Evolutionary conservation across 2,329 filamentous ascomycete genomes (phyloP).

Genomic region (Albophoma yamanashiensis): DNA sequence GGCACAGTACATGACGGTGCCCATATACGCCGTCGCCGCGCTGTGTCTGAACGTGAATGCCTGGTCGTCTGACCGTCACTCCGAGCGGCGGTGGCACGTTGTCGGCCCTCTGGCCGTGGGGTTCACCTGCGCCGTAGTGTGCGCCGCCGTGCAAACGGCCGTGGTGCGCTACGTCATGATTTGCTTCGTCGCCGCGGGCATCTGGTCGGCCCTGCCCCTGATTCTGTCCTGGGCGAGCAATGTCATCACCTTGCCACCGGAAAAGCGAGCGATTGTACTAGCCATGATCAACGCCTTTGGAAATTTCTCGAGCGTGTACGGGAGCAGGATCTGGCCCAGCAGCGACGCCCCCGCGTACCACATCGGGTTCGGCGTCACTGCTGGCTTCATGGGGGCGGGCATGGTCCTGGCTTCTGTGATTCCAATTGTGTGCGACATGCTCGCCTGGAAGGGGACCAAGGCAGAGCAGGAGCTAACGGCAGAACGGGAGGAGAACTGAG

Average conservation of each 20-base stretch:
- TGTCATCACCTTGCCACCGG: slow-evolving; percentile 14
- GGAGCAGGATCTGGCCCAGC: slow-evolving; percentile 18
- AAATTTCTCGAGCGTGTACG: slow-evolving; percentile 20
- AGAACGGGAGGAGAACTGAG: neutral
- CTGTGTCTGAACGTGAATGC: slow-evolving; percentile 11
- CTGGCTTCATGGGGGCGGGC: slow-evolving; percentile 13
- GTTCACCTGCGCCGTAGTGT: slow-evolving; percentile 8
- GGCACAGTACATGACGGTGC: slow-evolving; percentile 35
- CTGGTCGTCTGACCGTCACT: slow-evolving; percentile 10
- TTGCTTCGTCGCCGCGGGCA: slow-evolving; percentile 3
- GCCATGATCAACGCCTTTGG: slow-evolving; percentile 20
- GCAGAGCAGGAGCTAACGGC: neutral
- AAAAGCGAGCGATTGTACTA: slow-evolving; percentile 20
- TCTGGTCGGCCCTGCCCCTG: slow-evolving; percentile 3
- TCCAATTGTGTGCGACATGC: slow-evolving; percentile 1
- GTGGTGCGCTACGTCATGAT: slow-evolving; percentile 17
- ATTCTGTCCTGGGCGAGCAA: slow-evolving; percentile 17
- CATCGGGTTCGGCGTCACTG: slow-evolving; percentile 17
- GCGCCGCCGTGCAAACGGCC: slow-evolving; percentile 9
- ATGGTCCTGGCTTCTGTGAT: slow-evolving; percentile 10
- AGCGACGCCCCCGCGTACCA: slow-evolving; percentile 13
- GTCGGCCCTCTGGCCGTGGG: slow-evolving; percentile 8
- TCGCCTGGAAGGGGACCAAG: neutral
- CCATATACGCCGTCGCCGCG: slow-evolving; percentile 7
- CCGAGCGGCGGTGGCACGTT: slow-evolving; percentile 12